These are phyloP conservation scores for Peribolospora baueri DNA, from an alignment of 768 basidiomycete genomes.

Conservation along the genomic window DNA sequence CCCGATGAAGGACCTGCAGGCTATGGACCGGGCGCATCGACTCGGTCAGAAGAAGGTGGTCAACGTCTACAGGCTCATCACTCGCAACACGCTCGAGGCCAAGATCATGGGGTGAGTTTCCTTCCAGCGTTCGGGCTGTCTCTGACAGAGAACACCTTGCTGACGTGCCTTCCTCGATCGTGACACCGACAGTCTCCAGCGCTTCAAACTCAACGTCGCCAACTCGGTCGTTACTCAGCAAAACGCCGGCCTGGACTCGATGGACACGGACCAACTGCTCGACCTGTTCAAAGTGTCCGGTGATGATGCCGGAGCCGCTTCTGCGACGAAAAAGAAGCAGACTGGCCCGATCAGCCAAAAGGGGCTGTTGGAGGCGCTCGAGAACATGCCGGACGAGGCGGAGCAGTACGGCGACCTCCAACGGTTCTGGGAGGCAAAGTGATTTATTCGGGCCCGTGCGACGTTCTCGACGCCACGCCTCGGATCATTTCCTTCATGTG, in stretches of 20 bases:
- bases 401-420: not conserved
- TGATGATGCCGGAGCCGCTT: conserved; percentile 43
- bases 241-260: conserved; percentile 72
- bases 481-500: too few species aligned
- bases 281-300: conserved; percentile 52
- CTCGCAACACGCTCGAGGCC: conserved; percentile 88
- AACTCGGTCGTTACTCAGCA: conserved; percentile 92
- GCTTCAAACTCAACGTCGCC: conserved; percentile 96
- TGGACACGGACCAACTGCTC: conserved; percentile 91
- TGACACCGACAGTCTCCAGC: conserved; percentile 43
- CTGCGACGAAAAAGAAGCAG: conserved; percentile 31
- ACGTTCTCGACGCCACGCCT: too few species aligned
- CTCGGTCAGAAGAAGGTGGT: conserved; percentile 98
- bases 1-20: conserved; percentile 97
- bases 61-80: conserved; percentile 91
- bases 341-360: conserved; percentile 15
- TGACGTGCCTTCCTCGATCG: not conserved
- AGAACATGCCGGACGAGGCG: conserved; percentile 4
- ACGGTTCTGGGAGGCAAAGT: not conserved
- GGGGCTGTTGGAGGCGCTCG: conserved; percentile 4
- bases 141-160: not conserved
- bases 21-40: conserved; percentile 96
- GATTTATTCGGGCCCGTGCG: too few species aligned
- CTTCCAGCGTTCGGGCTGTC: not conserved
- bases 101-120: conserved; percentile 90